These are phyloP conservation scores for Ophiostoma quercus DNA, from an alignment of 2,329 filamentous ascomycete genomes.

Conservation along the genomic window DNA sequence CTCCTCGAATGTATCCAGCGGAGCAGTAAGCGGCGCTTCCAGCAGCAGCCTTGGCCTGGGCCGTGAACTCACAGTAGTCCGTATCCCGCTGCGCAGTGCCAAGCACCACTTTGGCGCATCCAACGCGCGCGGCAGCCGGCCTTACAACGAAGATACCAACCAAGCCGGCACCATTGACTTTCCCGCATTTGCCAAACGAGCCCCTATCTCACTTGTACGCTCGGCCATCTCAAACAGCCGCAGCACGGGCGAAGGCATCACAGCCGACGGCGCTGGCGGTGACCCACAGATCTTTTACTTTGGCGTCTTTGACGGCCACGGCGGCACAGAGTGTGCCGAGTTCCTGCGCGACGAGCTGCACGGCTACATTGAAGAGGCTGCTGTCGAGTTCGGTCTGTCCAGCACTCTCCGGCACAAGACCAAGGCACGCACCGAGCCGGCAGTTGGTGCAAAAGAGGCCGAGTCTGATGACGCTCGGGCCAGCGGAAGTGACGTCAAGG, in stretches of 20 bases:
- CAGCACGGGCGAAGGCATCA: conserved; percentile 55
- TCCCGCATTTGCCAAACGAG: conserved; percentile 82
- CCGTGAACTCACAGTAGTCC: conserved; percentile 84
- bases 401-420: conserved; percentile 61
- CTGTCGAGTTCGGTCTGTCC: conserved; percentile 67
- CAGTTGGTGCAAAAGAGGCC: not conserved
- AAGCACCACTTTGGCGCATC: conserved; percentile 92
- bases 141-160: conserved; percentile 89
- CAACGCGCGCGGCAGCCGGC: conserved; percentile 72
- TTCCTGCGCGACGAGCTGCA: conserved; percentile 83
- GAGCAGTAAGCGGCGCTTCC: conserved; percentile 39
- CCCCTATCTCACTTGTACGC: conserved; percentile 57
- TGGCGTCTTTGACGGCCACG: conserved; percentile 92
- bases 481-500: not conserved
- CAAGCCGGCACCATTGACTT: conserved; percentile 91
- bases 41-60: conserved; percentile 36
- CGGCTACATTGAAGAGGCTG: conserved; percentile 79
- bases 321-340: conserved; percentile 79
- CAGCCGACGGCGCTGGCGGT: conserved; percentile 66
- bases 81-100: conserved; percentile 85
- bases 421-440: conserved; percentile 7
- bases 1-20: conserved; percentile 39
- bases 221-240: conserved; percentile 45
- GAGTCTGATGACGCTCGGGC: not conserved
- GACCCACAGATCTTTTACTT: conserved; percentile 98